A percentile compares a stretch with the other conserved stretches of the same genome.
Conservation (phyloP, 108 stramenopile species). For the Ochromonas danica region DNA sequence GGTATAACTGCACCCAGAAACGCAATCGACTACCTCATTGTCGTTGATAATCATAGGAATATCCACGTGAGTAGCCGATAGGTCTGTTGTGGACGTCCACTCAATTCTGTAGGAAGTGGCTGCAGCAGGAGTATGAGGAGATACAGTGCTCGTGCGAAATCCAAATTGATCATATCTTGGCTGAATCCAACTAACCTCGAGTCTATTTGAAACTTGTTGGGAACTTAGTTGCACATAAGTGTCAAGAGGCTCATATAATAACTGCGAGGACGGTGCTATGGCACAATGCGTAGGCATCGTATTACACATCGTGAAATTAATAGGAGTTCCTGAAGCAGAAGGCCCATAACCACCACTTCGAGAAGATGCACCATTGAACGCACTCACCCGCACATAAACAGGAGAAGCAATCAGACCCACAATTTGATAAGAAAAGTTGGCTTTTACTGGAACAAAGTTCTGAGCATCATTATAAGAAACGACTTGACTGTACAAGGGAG, state of each 20-base stretch:
- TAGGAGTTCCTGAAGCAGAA: background rate
- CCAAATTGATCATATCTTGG: constrained; percentile 30
- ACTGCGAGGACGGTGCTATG: background rate
- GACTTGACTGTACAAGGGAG: constrained; percentile 9
- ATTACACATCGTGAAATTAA: constrained; percentile 8
- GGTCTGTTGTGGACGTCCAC: background rate
- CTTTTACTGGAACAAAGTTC: background rate
- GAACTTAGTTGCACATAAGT: constrained; percentile 18
- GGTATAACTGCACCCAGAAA: background rate
- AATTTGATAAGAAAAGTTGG: constrained; percentile 35
- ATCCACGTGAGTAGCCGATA: background rate
- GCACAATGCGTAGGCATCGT: constrained; percentile 26
- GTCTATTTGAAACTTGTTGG: constrained; percentile 32
- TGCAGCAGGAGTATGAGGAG: constrained; percentile 28
- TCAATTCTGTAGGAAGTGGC: constrained; percentile 26
- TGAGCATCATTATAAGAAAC: background rate
- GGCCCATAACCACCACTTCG: background rate
- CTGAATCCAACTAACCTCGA: constrained; percentile 19
- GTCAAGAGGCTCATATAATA: constrained; percentile 11
- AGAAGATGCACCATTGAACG: background rate
- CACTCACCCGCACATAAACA: constrained; percentile 22
- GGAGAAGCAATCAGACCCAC: background rate
- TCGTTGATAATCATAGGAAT: constrained; percentile 24
- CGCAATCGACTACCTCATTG: background rate
- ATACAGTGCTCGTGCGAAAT: constrained; percentile 1